Percentiles rank a stretch among this genome's conserved stretches.
These are phyloP conservation scores for Cerrena zonata DNA, from an alignment of 1,284 basidiomycete genomes.

Conservation along the genomic window DNA sequence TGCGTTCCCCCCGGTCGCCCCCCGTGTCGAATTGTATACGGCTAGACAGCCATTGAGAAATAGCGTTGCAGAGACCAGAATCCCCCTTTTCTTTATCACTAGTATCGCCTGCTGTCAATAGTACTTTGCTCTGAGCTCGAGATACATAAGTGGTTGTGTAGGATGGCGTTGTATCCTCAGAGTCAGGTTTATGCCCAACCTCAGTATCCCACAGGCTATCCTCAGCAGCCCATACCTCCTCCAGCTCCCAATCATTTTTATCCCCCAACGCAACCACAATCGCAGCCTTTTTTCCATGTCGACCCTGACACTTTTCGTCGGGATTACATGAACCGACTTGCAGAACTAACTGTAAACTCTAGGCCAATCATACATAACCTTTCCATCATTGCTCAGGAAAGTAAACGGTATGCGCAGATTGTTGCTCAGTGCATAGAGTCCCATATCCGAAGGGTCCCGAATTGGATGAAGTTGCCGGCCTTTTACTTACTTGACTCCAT, in stretches of 20 bases:
- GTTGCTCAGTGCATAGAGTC: constrained; percentile 84
- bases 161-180: constrained; percentile 48
- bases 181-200: constrained; percentile 36
- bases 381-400: constrained; percentile 91
- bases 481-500: constrained; percentile 97
- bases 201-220: constrained; percentile 39
- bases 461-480: constrained; percentile 85
- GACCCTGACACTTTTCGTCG: constrained; percentile 76
- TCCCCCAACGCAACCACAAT: too few species aligned
- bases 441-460: constrained; percentile 85
- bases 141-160: constrained; percentile 18
- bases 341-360: constrained; percentile 89
- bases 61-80: not conserved
- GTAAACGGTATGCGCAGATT: constrained; percentile 72
- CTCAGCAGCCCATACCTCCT: constrained; percentile 35
- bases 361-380: constrained; percentile 91
- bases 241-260: constrained; percentile 37
- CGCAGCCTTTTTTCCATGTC: constrained; percentile 43
- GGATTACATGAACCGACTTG: constrained; percentile 73
- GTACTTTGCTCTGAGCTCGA: not conserved
- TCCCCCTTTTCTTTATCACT: not conserved
- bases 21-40: not conserved
- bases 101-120: not conserved
- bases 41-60: constrained; percentile 14
- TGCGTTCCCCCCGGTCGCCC: constrained; percentile 3